Percentiles rank a stretch among this genome's conserved stretches.
Evolutionary conservation across 139 green algal species (phyloP).

Genomic region (Monoraphidium neglectum): DNA sequence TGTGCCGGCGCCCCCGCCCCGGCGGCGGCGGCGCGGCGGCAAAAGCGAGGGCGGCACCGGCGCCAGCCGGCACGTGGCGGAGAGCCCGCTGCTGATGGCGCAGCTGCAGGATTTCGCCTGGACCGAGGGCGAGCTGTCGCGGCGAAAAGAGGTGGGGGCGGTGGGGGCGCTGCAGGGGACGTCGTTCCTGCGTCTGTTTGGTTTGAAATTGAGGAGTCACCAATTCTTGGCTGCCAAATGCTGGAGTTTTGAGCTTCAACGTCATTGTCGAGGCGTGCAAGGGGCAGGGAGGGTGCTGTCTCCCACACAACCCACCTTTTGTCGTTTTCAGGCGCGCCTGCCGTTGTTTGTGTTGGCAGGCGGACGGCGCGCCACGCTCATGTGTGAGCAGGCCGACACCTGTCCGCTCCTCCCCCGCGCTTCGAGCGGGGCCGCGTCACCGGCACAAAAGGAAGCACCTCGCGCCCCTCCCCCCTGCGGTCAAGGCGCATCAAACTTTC

Average conservation of each 20-base stretch:
- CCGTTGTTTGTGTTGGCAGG: no score
- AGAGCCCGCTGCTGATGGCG: conserved; percentile 9
- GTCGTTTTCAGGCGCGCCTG: no score
- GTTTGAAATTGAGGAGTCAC: background rate
- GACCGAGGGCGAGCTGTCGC: conserved; percentile 28
- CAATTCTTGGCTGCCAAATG: background rate
- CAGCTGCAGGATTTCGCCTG: conserved; percentile 56
- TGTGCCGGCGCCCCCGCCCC: background rate
- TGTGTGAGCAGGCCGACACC: no score
- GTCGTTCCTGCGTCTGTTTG: background rate
- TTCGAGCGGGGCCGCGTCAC: no score
- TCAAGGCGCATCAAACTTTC: no score
- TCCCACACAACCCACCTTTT: no score
- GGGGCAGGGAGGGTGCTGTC: background rate
- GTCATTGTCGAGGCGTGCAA: background rate
- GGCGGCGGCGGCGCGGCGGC: no score
- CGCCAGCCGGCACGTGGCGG: background rate
- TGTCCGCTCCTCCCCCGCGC: no score
- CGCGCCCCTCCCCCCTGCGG: no score
- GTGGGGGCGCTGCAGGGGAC: background rate
- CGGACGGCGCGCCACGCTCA: no score
- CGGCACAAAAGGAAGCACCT: no score
- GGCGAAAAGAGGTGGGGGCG: conserved; percentile 11
- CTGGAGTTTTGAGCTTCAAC: background rate
- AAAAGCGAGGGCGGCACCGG: background rate